Evolutionary conservation across 2,329 filamentous ascomycete species (phyloP).

Genomic region (Hypoxylon sp.): DNA sequence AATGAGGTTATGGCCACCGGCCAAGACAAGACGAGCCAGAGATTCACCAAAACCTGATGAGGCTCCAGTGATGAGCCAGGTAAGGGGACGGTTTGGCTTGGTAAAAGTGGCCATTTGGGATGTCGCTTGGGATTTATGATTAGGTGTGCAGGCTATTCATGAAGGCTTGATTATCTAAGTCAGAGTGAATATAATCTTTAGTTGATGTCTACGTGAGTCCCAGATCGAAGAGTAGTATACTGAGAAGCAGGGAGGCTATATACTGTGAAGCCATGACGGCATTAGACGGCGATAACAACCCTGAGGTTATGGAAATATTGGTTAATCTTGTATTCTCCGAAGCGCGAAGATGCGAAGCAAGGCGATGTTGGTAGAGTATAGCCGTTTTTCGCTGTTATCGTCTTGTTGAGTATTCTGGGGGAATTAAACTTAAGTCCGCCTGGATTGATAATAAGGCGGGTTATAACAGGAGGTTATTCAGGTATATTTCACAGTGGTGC

Average conservation of each 20-base stretch:
- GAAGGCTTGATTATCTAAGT: neutral
- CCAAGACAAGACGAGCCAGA: slow-evolving; percentile 55
- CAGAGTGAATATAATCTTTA: neutral
- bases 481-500: neutral
- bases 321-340: neutral
- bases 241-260: neutral
- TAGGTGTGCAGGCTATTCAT: neutral
- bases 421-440: slow-evolving; percentile 24
- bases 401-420: neutral
- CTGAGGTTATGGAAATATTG: neutral
- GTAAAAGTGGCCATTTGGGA: slow-evolving; percentile 31
- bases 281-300: neutral
- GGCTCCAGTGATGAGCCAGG: slow-evolving; percentile 58
- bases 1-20: slow-evolving; percentile 58
- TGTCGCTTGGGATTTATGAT: slow-evolving; percentile 1
- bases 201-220: neutral
- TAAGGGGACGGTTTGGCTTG: slow-evolving; percentile 45
- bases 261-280: neutral
- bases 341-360: neutral
- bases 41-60: slow-evolving; percentile 57
- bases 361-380: neutral
- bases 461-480: neutral
- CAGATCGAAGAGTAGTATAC: neutral
- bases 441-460: slow-evolving; percentile 3
- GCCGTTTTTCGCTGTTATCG: neutral